phyloP scores from a whole-genome alignment of 768 basidiomycete species.

The Terana coerulea region DNA sequence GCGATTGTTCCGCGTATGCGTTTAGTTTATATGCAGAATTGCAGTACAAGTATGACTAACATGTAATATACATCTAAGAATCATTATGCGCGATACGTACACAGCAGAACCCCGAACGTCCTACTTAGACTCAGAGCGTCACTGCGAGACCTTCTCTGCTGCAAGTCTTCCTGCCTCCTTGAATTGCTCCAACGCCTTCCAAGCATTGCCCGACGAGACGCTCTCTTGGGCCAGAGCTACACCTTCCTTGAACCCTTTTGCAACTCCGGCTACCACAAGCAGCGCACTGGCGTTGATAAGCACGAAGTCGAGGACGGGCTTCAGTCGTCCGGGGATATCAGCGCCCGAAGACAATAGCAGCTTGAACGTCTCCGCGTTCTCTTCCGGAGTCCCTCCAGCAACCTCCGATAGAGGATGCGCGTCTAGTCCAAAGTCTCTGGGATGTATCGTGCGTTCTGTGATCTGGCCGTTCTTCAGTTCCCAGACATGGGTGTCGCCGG shows the following conservation, averaged over 20 bases:
- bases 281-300: conserved; percentile 88
- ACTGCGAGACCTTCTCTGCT: conserved; percentile 3
- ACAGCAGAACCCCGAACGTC: too few species aligned
- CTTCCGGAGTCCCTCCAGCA: conserved; percentile 64
- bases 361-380: conserved; percentile 77
- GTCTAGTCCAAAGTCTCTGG: conserved; percentile 73
- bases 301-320: conserved; percentile 80
- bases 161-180: conserved; percentile 21
- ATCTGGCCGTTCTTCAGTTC: conserved; percentile 70
- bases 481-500: conserved; percentile 85
- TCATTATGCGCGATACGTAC: too few species aligned
- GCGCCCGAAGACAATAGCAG: conserved; percentile 56
- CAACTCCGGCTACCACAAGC: conserved; percentile 79
- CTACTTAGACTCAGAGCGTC: too few species aligned
- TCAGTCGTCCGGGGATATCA: conserved; percentile 50
- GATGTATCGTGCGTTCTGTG: conserved; percentile 57
- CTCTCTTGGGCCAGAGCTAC: conserved; percentile 28
- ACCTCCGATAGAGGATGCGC: conserved; percentile 69
- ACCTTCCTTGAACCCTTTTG: conserved; percentile 65
- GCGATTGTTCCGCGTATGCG: too few species aligned
- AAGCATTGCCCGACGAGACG: conserved; percentile 26
- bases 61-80: too few species aligned
- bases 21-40: too few species aligned
- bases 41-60: too few species aligned
- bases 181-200: conserved; percentile 28